Evolutionary conservation across 306 rosid species (phyloP).

Genomic region (Pyrus bretschneideri): DNA sequence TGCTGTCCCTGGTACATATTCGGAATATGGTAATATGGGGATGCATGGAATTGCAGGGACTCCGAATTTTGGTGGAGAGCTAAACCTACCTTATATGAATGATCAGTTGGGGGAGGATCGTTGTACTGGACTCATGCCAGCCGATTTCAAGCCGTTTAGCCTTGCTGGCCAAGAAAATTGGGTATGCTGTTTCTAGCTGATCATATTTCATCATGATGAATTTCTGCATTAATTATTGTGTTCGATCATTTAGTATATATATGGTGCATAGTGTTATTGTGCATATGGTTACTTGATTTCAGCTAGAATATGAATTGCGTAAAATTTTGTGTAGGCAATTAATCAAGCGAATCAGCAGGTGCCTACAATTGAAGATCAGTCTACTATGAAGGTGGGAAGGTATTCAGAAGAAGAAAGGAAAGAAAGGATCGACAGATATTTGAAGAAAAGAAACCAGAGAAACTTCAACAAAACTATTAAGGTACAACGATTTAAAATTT

Average conservation of each 20-base stretch:
- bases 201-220: not conserved
- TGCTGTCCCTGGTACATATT: constrained; percentile 20
- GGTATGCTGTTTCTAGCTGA: constrained; percentile 24
- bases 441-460: constrained; percentile 94
- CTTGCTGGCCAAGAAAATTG: constrained; percentile 34
- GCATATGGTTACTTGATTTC: not conserved
- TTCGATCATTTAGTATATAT: not conserved
- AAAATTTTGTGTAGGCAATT: constrained; percentile 31
- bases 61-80: constrained; percentile 26
- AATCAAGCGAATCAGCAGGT: constrained; percentile 48
- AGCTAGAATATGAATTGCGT: not conserved
- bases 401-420: constrained; percentile 92
- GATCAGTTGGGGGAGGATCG: constrained; percentile 45
- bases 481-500: not conserved
- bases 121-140: constrained; percentile 32
- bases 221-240: not conserved
- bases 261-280: not conserved
- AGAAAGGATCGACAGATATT: constrained; percentile 72
- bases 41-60: constrained; percentile 28
- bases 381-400: constrained; percentile 64
- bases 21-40: constrained; percentile 24
- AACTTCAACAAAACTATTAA: constrained; percentile 76
- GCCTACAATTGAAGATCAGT: constrained; percentile 40
- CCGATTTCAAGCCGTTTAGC: constrained; percentile 36
- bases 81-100: constrained; percentile 4